Evolutionary conservation across 495 filamentous ascomycete species (phyloP).

Genomic region (Astrocystis sublimbata): DNA sequence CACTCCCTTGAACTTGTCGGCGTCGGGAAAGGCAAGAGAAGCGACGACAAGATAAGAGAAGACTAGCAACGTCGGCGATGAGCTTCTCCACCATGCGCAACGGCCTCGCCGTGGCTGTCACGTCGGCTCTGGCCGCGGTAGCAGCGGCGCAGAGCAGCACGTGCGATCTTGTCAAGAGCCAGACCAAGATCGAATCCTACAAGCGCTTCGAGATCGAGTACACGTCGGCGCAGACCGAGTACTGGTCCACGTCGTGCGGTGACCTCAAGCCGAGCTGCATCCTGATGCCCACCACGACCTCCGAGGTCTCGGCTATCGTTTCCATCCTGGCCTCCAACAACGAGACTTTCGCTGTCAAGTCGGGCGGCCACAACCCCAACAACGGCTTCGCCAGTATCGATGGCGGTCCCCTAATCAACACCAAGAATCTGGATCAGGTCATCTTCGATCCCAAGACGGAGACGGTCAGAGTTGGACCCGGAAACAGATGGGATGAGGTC

Average conservation of each 20-base stretch:
- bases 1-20: background rate
- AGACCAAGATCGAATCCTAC: slow-evolving; percentile 22
- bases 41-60: too few relatives aligned
- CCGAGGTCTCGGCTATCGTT: slow-evolving; percentile 40
- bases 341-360: slow-evolving; percentile 53
- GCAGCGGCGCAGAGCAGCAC: slow-evolving; percentile 19
- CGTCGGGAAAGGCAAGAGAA: slow-evolving; percentile 8
- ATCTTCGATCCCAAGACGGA: slow-evolving; percentile 44
- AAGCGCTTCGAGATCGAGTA: slow-evolving; percentile 28
- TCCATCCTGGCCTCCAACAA: slow-evolving; percentile 35
- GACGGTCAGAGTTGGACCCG: slow-evolving; percentile 50
- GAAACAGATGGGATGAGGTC: slow-evolving; percentile 54
- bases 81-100: slow-evolving; percentile 9
- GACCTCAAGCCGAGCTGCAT: slow-evolving; percentile 50
- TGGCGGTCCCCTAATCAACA: slow-evolving; percentile 56
- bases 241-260: slow-evolving; percentile 48
- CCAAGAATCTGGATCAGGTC: slow-evolving; percentile 46
- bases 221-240: slow-evolving; percentile 43
- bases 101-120: background rate
- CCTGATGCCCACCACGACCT: slow-evolving; percentile 42
- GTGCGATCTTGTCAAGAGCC: slow-evolving; percentile 23
- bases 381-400: slow-evolving; percentile 55
- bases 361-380: slow-evolving; percentile 54
- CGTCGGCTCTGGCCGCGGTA: slow-evolving; percentile 4
- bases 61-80: too few relatives aligned